Conservation (phyloP, 2,329 filamentous ascomycete species). For the Ophiostoma tasmaniense region DNA sequence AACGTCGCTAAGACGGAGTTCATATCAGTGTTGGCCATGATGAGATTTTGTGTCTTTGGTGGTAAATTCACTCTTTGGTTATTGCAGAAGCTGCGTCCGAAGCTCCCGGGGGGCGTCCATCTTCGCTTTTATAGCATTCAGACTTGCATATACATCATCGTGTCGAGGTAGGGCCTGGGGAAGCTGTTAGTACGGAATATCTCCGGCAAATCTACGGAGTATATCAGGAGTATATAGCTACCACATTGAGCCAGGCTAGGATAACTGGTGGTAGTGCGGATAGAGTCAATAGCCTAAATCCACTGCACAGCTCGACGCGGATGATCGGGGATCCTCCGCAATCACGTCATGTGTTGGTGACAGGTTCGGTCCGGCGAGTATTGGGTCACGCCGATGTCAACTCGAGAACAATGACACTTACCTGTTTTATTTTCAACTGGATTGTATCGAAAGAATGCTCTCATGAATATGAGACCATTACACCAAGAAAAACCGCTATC, state of each 20-base stretch:
- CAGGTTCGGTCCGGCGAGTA: too few species aligned
- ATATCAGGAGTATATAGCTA: too few species aligned
- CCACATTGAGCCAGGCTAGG: not conserved
- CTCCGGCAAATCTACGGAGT: slow-evolving; percentile 2
- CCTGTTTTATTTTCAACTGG: too few species aligned
- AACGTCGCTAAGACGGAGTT: not conserved
- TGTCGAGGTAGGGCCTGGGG: not conserved
- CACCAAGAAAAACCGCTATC: too few species aligned
- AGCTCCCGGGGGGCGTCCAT: not conserved
- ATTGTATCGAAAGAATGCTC: too few species aligned
- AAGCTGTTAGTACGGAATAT: not conserved
- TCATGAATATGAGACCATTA: too few species aligned
- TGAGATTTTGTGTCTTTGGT: not conserved
- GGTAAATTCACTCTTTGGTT: not conserved
- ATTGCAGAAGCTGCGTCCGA: not conserved
- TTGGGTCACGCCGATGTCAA: too few species aligned
- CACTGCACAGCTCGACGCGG: not conserved
- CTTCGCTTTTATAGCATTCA: not conserved
- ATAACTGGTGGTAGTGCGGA: not conserved
- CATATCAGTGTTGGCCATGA: not conserved
- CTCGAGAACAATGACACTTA: not conserved
- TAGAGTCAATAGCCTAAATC: too few species aligned
- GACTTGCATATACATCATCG: not conserved
- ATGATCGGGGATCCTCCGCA: not conserved
- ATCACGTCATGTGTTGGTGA: too few species aligned